Evolutionary conservation across 805 yeast species (phyloP).

Genomic region (Starmera dryadoides): DNA sequence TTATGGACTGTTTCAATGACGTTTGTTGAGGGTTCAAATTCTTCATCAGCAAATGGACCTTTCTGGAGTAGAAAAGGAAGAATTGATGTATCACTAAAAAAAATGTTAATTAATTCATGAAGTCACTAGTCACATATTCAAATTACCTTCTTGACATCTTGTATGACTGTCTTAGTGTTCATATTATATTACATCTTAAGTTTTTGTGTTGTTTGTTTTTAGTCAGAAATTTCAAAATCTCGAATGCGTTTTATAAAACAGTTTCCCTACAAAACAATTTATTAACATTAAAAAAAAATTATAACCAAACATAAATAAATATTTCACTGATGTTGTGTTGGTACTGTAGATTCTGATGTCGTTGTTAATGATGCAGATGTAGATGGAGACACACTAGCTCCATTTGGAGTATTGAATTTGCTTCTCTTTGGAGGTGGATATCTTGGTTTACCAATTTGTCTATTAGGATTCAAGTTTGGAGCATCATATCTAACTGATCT

Average conservation of each 20-base stretch:
- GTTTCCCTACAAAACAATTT: too few species aligned
- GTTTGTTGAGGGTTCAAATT: slow-evolving; percentile 24
- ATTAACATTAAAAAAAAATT: too few species aligned
- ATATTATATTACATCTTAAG: too few species aligned
- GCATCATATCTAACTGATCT: slow-evolving; percentile 18
- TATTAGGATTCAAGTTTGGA: slow-evolving; percentile 18
- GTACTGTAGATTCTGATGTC: too few species aligned
- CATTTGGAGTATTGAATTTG: not conserved
- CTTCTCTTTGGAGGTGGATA: slow-evolving; percentile 16
- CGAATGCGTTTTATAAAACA: too few species aligned
- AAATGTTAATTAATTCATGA: too few species aligned
- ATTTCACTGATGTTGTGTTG: too few species aligned
- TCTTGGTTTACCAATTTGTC: slow-evolving; percentile 22
- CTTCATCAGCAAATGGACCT: slow-evolving; percentile 30
- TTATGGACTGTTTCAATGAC: slow-evolving; percentile 17
- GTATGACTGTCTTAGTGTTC: too few species aligned
- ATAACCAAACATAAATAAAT: too few species aligned
- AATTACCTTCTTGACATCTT: not conserved
- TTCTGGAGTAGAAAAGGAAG: slow-evolving; percentile 16
- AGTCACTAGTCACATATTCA: not conserved
- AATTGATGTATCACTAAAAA: slow-evolving; percentile 11
- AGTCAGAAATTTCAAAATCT: too few species aligned
- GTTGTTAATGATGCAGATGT: too few species aligned
- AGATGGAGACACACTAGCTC: not conserved
- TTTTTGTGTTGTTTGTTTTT: too few species aligned